Evolutionary conservation across 192 early-diverging fungal genomes (phyloP).

Genomic region (Backusella tarrabulga): DNA sequence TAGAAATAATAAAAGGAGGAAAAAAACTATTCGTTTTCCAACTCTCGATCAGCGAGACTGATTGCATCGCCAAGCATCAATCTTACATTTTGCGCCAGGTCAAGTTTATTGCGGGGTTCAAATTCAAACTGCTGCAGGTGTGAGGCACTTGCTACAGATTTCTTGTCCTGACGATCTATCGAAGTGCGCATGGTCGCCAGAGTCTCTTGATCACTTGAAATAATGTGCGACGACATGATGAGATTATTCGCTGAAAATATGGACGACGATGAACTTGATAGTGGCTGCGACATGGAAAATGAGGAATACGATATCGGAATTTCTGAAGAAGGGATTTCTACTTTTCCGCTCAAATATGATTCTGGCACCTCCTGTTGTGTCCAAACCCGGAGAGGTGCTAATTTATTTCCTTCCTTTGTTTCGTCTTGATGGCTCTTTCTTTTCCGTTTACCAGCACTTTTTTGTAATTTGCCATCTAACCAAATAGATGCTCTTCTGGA

Average conservation of each 20-base stretch:
- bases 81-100: constrained; percentile 12
- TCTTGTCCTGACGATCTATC: constrained; percentile 2
- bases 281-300: neutral
- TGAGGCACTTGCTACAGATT: neutral
- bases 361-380: neutral
- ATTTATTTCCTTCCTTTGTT: neutral
- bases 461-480: neutral
- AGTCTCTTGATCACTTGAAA: constrained; percentile 3
- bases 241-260: neutral
- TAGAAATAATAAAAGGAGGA: neutral
- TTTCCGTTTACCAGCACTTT: neutral
- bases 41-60: constrained; percentile 8
- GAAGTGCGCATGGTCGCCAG: neutral
- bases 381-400: neutral
- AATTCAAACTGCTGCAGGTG: neutral
- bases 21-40: neutral
- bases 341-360: neutral
- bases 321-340: neutral
- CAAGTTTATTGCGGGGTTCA: neutral
- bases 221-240: neutral
- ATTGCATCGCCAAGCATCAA: constrained; percentile 12
- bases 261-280: neutral
- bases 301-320: neutral
- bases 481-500: neutral
- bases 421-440: neutral